phyloP scores from a whole-genome alignment of 139 green algal genomes.

The Micractinium sp. region DNA sequence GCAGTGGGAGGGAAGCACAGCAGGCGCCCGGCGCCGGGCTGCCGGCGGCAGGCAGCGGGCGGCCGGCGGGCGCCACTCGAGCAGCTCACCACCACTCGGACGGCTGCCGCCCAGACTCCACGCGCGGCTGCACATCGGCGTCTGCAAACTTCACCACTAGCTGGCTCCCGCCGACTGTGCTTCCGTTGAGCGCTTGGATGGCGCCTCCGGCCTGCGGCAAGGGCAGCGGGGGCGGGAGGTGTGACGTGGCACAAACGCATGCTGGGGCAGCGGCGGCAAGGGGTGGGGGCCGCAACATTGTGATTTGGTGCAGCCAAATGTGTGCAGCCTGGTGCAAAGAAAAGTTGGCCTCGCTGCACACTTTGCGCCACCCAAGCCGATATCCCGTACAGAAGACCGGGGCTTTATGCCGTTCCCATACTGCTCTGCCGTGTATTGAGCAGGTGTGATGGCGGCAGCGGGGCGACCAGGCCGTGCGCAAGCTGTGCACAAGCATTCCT shows the following conservation, averaged over 20 bases:
- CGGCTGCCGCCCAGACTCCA: constrained; percentile 33
- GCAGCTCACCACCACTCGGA: constrained; percentile 39
- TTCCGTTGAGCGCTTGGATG: constrained; percentile 24
- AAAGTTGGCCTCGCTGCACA: too few relatives aligned
- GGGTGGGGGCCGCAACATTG: too few relatives aligned
- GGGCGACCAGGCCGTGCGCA: too few relatives aligned
- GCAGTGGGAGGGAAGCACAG: not conserved
- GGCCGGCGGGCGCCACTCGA: not conserved
- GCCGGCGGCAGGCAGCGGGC: not conserved
- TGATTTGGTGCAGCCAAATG: too few relatives aligned
- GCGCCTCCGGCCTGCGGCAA: constrained; percentile 13
- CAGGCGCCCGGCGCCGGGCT: not conserved
- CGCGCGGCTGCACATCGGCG: constrained; percentile 36
- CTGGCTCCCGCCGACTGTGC: constrained; percentile 21
- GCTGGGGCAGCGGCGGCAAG: not conserved
- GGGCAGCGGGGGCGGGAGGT: not conserved
- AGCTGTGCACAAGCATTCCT: too few relatives aligned
- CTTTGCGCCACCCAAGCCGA: too few relatives aligned
- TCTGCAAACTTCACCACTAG: constrained; percentile 47
- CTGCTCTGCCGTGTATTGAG: too few relatives aligned
- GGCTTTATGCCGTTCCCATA: too few relatives aligned
- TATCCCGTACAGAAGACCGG: too few relatives aligned
- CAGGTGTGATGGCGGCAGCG: too few relatives aligned
- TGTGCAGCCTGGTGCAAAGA: too few relatives aligned
- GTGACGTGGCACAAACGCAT: not conserved